Evolutionary conservation across 805 yeast genomes (phyloP), one percentile per base, ranked within the genome.

Genomic region (Zygoascus biomembranicola): DNA sequence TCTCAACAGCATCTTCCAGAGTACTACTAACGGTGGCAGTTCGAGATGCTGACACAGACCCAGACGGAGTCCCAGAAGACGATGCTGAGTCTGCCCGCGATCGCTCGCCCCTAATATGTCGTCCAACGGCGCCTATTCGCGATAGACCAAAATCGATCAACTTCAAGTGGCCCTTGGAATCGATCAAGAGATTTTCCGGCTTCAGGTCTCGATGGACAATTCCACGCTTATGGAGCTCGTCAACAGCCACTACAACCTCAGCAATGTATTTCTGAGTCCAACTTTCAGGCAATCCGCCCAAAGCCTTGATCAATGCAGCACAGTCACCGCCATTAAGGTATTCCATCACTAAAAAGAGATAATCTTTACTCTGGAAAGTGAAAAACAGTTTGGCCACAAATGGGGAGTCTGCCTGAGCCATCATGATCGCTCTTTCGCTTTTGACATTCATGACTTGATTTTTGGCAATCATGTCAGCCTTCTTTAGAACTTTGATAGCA

Each of bases 401-500:
- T 0, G 96, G 95, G 41, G 92, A 85, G 57, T 90, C 92, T 2
- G 95, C 80, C 65, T 94, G 98, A 1, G 95, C 84, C 95, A 94
- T 94, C 90, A 94, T 84, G n/a, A 92, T 92, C 0, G 97, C 97
- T 46, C 99, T 73, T 67, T 95, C 99, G 0, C 96, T 87, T 62
- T 86, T 87, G 32, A 95, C 96, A 66, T 94, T 94, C 19, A 90
- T 82, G 5, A 92, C 92, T 72, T 94, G 99, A 73, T 95, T 95
- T 70, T 92, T 94, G 1, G 96, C 92, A 56, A 94, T 84, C 98
- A 94, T 94, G 68, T 94, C 98, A 2, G 95, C 79, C 68, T 94
- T 94, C 61, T 84, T 87, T 57, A 94, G 72, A 13, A 89, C 94
- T 67, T 94, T 94, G 57, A 94, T 90, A 0, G 99, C 99, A 61